Base-by-base conservation (phyloP, 202 grass and related monocot genomes). In the Zizania palustris region DNA sequence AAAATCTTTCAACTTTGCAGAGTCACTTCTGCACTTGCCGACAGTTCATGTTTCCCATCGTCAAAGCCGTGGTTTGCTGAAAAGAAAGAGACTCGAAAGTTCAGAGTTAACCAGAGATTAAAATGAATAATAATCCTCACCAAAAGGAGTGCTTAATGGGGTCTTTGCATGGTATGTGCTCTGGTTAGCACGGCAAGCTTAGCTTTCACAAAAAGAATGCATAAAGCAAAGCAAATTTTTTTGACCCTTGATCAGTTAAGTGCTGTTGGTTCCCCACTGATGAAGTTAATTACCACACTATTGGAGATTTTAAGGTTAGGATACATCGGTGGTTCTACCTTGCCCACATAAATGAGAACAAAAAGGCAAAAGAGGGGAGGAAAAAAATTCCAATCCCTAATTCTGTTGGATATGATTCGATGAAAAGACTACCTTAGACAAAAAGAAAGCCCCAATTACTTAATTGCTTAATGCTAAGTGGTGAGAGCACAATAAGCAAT, bases 1-100 rank as follows among this genome's bases (percentile, higher is more conserved):
- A 73, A 87, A 72, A 60, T 19, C 20, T 67, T 72, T 76, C 58
- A 46, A 16, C 51, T 53, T 13, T 21, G 35, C 58, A 72, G 50
- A 58, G 71, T 77, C 71, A 60, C 60, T 19, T 54, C 22, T 81
- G 86, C 86, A 81, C 72, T 77, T 81, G 82, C 86, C 82, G 82
- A 81, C 77, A 15, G 21, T 53, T 34, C 15, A 28, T 28, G 28
- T 28, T 55, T 44, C 11, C 56, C 58, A 45, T 76, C 43, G 75
- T 71, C 65, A 81, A 76, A 73, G 58, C 65, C 40, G 71, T 60
- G 22, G 40, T 46, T 69, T 66, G 39, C 57, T 74, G 22, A 33
- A 57, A 43, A 67, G 22, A 57, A 43, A 67, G 22, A 20, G 6
- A 35, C 18, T 50, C 28, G 3, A 60, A 53, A 64, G 65, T 15